Evolutionary conservation across 1,139 yeast species (phyloP), one percentile per base, ranked within the genome.

Genomic region (Taphrina sp.): DNA sequence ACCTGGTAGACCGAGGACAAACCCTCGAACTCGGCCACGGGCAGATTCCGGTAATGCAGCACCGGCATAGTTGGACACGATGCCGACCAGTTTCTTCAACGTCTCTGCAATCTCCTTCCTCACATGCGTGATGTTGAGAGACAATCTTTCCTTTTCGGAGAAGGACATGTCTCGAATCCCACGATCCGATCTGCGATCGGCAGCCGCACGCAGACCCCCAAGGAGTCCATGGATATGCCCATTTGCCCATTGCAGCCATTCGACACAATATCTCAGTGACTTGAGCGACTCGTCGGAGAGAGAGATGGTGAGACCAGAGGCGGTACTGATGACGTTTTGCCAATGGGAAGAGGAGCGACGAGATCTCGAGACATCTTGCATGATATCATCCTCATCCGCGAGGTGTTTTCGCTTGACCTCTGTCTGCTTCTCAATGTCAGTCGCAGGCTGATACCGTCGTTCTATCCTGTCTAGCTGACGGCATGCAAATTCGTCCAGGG

Each of bases 51-150:
- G 85, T 36, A 83, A 68, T 2, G 87, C 79, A 59, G 76, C 78
- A 0, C 88, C 87, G 0, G 87, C 86, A 64, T 88, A 88, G 62
- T 85, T 86, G 3, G 96, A 86, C 12, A 92, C 85, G 37, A 92
- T 80, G 41, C 82, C 81, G 39, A 90, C 89, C 52, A 90, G 88
- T 67, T 89, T 90, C 68, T 88, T 86, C 23, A 92, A 90, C 0
- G 96, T 92, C 3, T 85, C 78, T 5, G 90, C 83, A 37, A 92
- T 87, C 65, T 92, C 98, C 60, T 82, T 79, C 63, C 86, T 85
- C 43, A 92, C 62, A 49, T 54, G 63, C 29, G 56, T 43, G 22
- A 58, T 64, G 37, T 62, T 63, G 8, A 67, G 62, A 20, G 67
- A 66, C 36, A 63, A 63, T 23, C 41, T 34, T 8, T 19, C 23